Evolutionary conservation across 257 asterid species (phyloP), one percentile per base, ranked within the genome.

Genomic region (Plantago major): DNA sequence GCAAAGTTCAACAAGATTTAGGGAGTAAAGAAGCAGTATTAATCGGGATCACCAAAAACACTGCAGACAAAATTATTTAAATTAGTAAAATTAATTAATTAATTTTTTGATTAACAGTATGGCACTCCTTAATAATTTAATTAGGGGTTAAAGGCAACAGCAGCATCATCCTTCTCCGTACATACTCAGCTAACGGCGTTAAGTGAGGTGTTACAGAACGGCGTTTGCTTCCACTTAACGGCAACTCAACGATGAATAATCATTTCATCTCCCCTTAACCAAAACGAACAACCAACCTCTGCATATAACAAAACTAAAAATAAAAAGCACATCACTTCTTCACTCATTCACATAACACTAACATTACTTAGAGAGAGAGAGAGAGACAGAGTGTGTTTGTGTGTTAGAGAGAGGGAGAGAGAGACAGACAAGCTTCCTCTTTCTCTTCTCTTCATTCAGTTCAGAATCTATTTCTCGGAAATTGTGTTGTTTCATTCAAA

Each of bases 31-130:
- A 70, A 76, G 74, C 67, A 58, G 57, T 72, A 76, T 76, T 80
- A 75, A 79, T 85, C 76, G 91, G 96, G 94, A 82, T 84, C 96
- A 70, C 78, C 84, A 84, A 84, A 81, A 83, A 66, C 47, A 74
- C 63, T 14, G 48, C 65, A 64, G 46, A 71, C 50, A 58, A 44
- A 13, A 53, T 26, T 26, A 49, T 17, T 42, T 54, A n/a, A 54
- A 19, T 57, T 7, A 53, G 10, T 37, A 6, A 18, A 44, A 38
- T 53, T 50, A 69, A 58, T n/a, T n/a, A n/a, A n/a, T n/a, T n/a
- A n/a, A n/a, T n/a, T n/a, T n/a, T n/a, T n/a, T n/a, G n/a, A n/a
- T n/a, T n/a, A n/a, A n/a, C n/a, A n/a, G n/a, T n/a, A n/a, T n/a
- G n/a, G n/a, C n/a, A n/a, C n/a, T n/a, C n/a, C n/a, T n/a, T n/a